phyloP scores from a whole-genome alignment of 2,329 filamentous ascomycete genomes.

The Aspergillus texensis region DNA sequence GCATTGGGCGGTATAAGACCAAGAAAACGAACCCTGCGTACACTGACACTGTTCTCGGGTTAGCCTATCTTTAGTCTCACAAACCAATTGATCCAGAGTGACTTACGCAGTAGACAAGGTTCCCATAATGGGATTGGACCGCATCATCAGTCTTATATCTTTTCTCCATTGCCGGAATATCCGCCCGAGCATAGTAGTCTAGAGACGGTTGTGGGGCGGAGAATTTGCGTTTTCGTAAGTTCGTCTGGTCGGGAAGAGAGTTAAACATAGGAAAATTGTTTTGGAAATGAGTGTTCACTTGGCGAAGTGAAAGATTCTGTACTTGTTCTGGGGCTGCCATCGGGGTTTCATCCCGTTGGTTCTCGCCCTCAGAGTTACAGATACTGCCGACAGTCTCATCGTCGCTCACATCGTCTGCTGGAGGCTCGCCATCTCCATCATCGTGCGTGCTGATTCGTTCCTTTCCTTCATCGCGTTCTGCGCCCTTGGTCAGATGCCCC shows the following conservation, averaged over 20 bases:
- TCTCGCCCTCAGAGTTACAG: slow-evolving; percentile 12
- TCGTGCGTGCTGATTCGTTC: neutral
- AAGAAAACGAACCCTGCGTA: slow-evolving; percentile 7
- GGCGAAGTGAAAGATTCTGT: neutral
- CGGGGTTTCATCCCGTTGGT: slow-evolving; percentile 11
- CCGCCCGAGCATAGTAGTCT: neutral
- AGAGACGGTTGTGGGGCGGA: neutral
- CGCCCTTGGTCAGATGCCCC: slow-evolving; percentile 26
- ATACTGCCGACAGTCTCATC: slow-evolving; percentile 16
- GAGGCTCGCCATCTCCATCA: slow-evolving; percentile 7
- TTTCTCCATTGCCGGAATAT: slow-evolving; percentile 11
- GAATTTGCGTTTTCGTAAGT: slow-evolving; percentile 20
- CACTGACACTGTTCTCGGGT: slow-evolving; percentile 15
- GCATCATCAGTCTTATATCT: slow-evolving; percentile 10
- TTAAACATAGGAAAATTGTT: neutral
- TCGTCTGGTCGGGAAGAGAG: neutral
- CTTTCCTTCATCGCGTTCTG: slow-evolving; percentile 14
- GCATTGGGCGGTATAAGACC: slow-evolving; percentile 9
- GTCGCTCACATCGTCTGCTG: slow-evolving; percentile 15
- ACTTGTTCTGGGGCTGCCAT: slow-evolving; percentile 3
- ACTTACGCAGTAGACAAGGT: slow-evolving; percentile 8
- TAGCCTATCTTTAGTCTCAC: neutral
- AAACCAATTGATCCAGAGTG: neutral
- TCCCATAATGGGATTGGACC: neutral
- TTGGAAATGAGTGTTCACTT: neutral